phyloP scores from a whole-genome alignment of 371 early-diverging fungal species.

The Circinella minor region DNA sequence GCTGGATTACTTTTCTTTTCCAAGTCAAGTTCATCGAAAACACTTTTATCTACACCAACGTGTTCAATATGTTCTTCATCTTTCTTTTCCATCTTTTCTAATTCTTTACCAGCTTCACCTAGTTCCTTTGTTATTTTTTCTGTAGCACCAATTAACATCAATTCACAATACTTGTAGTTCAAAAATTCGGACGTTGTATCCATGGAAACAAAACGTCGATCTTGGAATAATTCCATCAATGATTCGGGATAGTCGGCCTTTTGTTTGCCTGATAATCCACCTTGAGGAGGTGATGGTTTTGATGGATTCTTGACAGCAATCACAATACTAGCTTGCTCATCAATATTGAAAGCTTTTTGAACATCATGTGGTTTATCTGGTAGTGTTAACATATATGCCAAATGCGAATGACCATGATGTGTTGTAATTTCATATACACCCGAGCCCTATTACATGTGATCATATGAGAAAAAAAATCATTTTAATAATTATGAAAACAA shows the following conservation, averaged over 20 bases:
- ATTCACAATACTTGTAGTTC: constrained; percentile 37
- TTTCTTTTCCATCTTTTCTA: constrained; percentile 31
- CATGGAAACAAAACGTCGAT: constrained; percentile 39
- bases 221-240: constrained; percentile 28
- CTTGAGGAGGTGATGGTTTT: constrained; percentile 22
- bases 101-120: constrained; percentile 37
- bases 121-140: constrained; percentile 38
- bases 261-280: constrained; percentile 31
- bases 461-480: not conserved
- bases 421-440: constrained; percentile 37
- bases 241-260: constrained; percentile 32
- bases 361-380: constrained; percentile 42
- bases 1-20: constrained; percentile 25
- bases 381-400: constrained; percentile 42
- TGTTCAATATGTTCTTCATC: constrained; percentile 28
- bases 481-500: too few species aligned
- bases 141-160: constrained; percentile 45
- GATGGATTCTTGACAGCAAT: constrained; percentile 52
- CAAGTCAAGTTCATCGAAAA: constrained; percentile 35
- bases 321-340: constrained; percentile 48
- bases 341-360: constrained; percentile 53
- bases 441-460: constrained; percentile 25
- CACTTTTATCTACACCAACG: constrained; percentile 24
- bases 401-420: constrained; percentile 37
- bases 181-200: constrained; percentile 36